These are phyloP conservation scores for Peronospora destructor DNA, from an alignment of 352 stramenopile species.

Conservation along the genomic window DNA sequence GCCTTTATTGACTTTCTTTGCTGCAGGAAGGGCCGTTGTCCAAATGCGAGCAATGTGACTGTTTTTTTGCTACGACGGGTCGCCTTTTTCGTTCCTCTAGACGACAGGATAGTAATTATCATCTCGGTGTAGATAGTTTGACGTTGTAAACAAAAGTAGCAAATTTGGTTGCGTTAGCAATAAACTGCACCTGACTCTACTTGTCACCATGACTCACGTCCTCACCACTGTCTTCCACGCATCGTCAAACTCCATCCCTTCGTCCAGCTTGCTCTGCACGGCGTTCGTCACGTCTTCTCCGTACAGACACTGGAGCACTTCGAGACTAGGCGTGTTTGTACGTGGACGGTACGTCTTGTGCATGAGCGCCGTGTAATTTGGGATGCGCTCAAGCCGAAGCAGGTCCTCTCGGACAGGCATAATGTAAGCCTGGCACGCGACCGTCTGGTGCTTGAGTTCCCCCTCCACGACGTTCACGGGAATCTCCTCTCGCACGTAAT, in stretches of 20 bases:
- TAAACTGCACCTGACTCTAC: background rate
- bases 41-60: too few species aligned
- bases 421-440: constrained; percentile 50
- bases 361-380: constrained; percentile 44
- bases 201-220: constrained; percentile 2
- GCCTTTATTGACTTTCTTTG: too few species aligned
- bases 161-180: background rate
- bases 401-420: constrained; percentile 49
- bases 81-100: too few species aligned
- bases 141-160: background rate
- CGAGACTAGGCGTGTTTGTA: constrained; percentile 33
- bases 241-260: constrained; percentile 35
- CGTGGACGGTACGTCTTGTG: constrained; percentile 45
- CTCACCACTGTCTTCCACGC: constrained; percentile 40
- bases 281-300: constrained; percentile 29
- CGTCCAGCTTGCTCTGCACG: constrained; percentile 38
- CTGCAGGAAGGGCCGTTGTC: too few species aligned
- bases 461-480: constrained; percentile 45
- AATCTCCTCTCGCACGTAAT: constrained; percentile 62
- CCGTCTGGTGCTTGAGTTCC: constrained; percentile 29
- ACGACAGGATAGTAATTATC: constrained; percentile 51
- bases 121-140: constrained; percentile 26
- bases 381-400: constrained; percentile 39
- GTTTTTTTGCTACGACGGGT: too few species aligned
- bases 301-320: constrained; percentile 56